Conservation (phyloP, 2,329 filamentous ascomycete species). For the Stagonosporopsis rhizophila region DNA sequence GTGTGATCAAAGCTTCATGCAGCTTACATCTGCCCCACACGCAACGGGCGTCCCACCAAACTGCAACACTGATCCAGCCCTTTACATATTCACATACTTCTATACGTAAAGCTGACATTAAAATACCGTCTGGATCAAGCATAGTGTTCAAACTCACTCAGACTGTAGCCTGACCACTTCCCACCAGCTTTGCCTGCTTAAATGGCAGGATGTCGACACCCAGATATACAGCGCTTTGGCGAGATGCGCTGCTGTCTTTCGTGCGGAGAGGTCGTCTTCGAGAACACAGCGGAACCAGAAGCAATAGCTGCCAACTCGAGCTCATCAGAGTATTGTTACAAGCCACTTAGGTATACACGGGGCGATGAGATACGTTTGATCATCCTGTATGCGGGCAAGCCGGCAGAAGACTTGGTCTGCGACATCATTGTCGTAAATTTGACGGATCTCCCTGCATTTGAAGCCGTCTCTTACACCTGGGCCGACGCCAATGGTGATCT, state of each 20-base stretch:
- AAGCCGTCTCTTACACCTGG: conserved; percentile 36
- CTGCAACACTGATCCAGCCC: too few relatives aligned
- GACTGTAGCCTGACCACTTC: too few relatives aligned
- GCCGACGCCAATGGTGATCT: conserved; percentile 9
- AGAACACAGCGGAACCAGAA: background rate
- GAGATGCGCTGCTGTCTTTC: conserved; percentile 11
- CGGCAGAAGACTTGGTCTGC: conserved; percentile 12
- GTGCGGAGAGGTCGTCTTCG: conserved; percentile 7
- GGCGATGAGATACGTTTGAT: conserved; percentile 27
- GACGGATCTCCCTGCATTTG: conserved; percentile 23
- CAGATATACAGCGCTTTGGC: conserved; percentile 10
- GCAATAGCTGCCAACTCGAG: background rate
- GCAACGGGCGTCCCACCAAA: too few relatives aligned
- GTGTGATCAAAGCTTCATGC: too few relatives aligned
- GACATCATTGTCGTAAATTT: conserved; percentile 25
- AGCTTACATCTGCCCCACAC: too few relatives aligned
- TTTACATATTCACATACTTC: too few relatives aligned
- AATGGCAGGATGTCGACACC: conserved; percentile 11
- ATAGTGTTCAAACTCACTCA: too few relatives aligned
- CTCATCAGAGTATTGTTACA: background rate
- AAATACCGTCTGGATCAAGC: too few relatives aligned
- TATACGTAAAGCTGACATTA: too few relatives aligned
- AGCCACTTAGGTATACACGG: background rate
- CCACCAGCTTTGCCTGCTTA: too few relatives aligned
- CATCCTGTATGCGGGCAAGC: conserved; percentile 13